Conservation (phyloP, 2,329 filamentous ascomycete genomes). For the Aspergillus chevalieri region DNA sequence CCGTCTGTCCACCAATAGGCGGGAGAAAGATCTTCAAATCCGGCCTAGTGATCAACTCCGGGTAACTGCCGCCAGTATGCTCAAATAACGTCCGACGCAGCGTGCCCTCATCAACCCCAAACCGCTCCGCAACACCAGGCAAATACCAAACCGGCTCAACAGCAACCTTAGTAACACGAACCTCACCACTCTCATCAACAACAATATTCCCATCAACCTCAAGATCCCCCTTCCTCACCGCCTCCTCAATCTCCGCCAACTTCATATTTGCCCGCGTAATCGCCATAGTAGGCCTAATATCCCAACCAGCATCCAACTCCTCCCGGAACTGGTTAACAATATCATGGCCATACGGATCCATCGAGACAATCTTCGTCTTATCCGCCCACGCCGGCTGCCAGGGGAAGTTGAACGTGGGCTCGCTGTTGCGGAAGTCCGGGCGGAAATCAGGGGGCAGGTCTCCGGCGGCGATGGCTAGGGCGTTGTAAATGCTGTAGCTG, state of each 20-base stretch:
- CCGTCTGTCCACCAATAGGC: slow-evolving; percentile 89
- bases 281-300: slow-evolving; percentile 85
- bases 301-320: slow-evolving; percentile 62
- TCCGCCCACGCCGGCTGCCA: slow-evolving; percentile 87
- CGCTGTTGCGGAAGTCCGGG: slow-evolving; percentile 74
- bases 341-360: slow-evolving; percentile 91
- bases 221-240: slow-evolving; percentile 71
- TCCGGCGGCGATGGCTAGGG: slow-evolving; percentile 84
- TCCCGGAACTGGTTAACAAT: slow-evolving; percentile 73
- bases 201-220: slow-evolving; percentile 81
- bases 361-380: slow-evolving; percentile 89
- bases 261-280: slow-evolving; percentile 93
- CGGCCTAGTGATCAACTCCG: slow-evolving; percentile 86
- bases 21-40: slow-evolving; percentile 96
- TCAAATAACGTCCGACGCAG: slow-evolving; percentile 86
- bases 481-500: slow-evolving; percentile 94
- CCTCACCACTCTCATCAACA: slow-evolving; percentile 75
- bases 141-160: slow-evolving; percentile 92
- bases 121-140: slow-evolving; percentile 81
- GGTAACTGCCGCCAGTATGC: slow-evolving; percentile 91
- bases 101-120: slow-evolving; percentile 83
- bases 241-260: slow-evolving; percentile 88
- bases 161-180: slow-evolving; percentile 92
- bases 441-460: slow-evolving; percentile 78
- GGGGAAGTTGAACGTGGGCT: slow-evolving; percentile 83